Percentiles rank a stretch among this genome's conserved stretches.
Evolutionary conservation across 495 filamentous ascomycete species (phyloP).

Genomic region (Xylaria bambusicola): DNA sequence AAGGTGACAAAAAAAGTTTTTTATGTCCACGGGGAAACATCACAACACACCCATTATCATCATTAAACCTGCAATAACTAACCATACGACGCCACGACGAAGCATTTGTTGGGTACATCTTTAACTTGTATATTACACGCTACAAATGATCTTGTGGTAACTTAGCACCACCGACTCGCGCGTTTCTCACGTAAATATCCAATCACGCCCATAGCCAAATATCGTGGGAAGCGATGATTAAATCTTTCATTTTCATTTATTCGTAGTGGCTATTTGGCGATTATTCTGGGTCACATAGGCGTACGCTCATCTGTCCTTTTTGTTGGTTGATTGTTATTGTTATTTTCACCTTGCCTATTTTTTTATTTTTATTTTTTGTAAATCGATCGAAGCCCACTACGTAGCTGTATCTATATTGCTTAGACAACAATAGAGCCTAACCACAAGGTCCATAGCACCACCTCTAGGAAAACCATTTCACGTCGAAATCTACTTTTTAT

Average conservation of each 20-base stretch:
- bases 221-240: background rate
- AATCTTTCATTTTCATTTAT: background rate
- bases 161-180: background rate
- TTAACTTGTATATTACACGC: slow-evolving; percentile 27
- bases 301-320: too few relatives aligned
- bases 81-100: slow-evolving; percentile 35
- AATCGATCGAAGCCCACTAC: too few relatives aligned
- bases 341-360: too few relatives aligned
- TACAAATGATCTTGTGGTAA: slow-evolving; percentile 8
- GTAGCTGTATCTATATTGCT: too few relatives aligned
- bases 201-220: background rate
- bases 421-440: too few relatives aligned
- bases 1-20: background rate
- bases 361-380: too few relatives aligned
- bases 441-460: too few relatives aligned
- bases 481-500: too few relatives aligned
- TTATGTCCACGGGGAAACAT: background rate
- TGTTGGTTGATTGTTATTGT: too few relatives aligned
- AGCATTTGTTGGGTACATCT: slow-evolving; percentile 30
- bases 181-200: background rate
- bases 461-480: too few relatives aligned
- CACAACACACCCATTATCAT: slow-evolving; percentile 12
- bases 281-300: too few relatives aligned
- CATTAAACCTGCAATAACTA: slow-evolving; percentile 24
- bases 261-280: too few relatives aligned